Evolutionary conservation across 495 filamentous ascomycete species (phyloP), one percentile per base, ranked within the genome.

Genomic region (Baudoinia panamericana): DNA sequence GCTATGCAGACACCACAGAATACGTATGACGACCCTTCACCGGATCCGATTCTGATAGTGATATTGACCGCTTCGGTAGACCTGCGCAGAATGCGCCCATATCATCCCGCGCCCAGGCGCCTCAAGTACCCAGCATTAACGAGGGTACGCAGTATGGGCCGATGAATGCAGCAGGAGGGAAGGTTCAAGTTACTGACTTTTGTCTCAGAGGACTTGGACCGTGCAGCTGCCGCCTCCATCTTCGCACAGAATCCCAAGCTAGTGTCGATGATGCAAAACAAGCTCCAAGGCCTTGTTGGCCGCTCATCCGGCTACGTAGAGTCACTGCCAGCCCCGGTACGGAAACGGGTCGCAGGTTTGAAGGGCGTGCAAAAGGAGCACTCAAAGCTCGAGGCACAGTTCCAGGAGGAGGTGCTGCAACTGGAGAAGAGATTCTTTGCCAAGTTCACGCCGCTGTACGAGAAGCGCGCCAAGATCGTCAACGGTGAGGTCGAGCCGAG

Each of bases 361-460:
- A 96, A 96, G 67, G 92, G 88, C 55, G 80, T 99, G 43, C 92
- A 99, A 61, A 96, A 95, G 64, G 92, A 96, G 52, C 92, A 99
- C 65, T 78, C 87, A 36, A 93, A 95, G 67, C 76, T 99, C 50
- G 92, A 99, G 69, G 84, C 84, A 39, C 79, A 93, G 61, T 94
- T 96, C 63, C 92, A 99, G 61, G 85, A 96, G 59, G 92, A 95
- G 64, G 84, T 99, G 31, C 70, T 99, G 48, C 76, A 94, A 59
- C 73, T 99, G 16, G 92, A 99, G 70, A 99, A 99, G 75, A 92
- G 93, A 64, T 99, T 90, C 63, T 95, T 99, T 48, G 82, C 80
- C 58, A 96, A 95, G 65, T 99, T 93, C 65, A 93, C 85, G 21
- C 92, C 92, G 37, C 76, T 99, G 25, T 99, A 99, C 64, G 67